These are phyloP conservation scores for Lunasporangiospora selenospora DNA, from an alignment of 192 early-diverging fungal genomes.

Conservation along the genomic window DNA sequence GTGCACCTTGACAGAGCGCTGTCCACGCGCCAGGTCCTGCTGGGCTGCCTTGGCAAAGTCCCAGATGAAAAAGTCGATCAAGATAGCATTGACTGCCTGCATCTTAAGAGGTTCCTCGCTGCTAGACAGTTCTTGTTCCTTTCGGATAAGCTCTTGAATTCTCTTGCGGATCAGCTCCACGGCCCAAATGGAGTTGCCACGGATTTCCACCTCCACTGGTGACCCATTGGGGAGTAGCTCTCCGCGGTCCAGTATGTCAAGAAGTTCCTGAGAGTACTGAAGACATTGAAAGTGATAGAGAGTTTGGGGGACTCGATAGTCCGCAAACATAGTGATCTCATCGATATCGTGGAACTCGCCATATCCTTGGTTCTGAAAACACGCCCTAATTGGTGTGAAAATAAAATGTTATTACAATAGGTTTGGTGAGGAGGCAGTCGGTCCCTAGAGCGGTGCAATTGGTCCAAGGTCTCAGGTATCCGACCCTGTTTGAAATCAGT, in stretches of 20 bases:
- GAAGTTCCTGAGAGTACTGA: conserved; percentile 67
- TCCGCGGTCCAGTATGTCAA: conserved; percentile 45
- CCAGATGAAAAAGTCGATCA: conserved; percentile 92
- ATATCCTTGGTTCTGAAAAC: conserved; percentile 71
- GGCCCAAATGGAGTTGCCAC: conserved; percentile 75
- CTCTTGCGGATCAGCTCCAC: conserved; percentile 67
- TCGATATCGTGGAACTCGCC: conserved; percentile 80
- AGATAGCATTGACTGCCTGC: conserved; percentile 70
- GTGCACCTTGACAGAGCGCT: conserved; percentile 43
- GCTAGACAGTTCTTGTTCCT: conserved; percentile 16
- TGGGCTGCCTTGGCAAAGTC: conserved; percentile 78
- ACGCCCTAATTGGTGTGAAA: conserved; percentile 58
- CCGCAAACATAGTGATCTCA: conserved; percentile 89
- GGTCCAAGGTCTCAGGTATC: not conserved
- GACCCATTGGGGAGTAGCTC: conserved; percentile 64
- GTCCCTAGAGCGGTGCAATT: not conserved
- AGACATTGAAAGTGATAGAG: conserved; percentile 73
- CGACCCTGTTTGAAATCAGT: not conserved
- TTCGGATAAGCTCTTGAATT: conserved; percentile 44
- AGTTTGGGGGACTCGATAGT: conserved; percentile 83
- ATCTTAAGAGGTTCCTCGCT: conserved; percentile 11
- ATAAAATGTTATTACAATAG: no score
- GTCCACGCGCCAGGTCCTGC: conserved; percentile 53
- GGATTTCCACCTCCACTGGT: conserved; percentile 78
- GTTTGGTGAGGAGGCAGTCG: not conserved